Conservation (phyloP, 116 monocot species). For the Papilionanthe hybrid region DNA sequence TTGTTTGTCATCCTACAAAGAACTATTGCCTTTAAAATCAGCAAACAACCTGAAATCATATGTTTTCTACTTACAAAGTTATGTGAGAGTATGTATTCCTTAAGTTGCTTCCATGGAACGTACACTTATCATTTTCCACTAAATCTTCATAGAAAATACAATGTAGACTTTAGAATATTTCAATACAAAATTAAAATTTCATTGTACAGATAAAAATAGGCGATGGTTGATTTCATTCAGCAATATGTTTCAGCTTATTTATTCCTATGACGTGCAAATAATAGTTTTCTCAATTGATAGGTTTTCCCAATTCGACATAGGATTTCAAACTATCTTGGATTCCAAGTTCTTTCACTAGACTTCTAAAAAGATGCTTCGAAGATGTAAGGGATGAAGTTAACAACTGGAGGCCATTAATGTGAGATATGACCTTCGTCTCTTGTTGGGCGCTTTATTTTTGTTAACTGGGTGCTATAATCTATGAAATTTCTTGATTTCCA, state of each 20-base stretch:
- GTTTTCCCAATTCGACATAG: background rate
- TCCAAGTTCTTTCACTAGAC: background rate
- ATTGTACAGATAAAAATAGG: background rate
- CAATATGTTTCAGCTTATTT: background rate
- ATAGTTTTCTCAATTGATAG: background rate
- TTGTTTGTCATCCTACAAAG: background rate
- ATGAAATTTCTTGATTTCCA: background rate
- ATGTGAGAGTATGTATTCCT: background rate
- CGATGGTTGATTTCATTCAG: background rate
- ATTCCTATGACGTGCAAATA: background rate
- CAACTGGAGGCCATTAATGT: background rate
- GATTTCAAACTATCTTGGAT: background rate
- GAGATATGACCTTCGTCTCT: background rate
- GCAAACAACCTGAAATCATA: background rate
- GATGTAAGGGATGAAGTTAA: background rate
- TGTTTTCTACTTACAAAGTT: too few relatives aligned
- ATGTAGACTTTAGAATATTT: background rate
- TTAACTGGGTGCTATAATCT: background rate
- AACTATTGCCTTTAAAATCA: background rate
- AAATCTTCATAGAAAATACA: background rate
- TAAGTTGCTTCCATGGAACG: background rate
- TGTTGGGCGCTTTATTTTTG: background rate
- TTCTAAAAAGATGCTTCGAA: background rate
- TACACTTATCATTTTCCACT: background rate
- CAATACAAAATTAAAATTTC: background rate